Conservation (phyloP, 257 asterid genomes). For the Solanum microdontum region DNA sequence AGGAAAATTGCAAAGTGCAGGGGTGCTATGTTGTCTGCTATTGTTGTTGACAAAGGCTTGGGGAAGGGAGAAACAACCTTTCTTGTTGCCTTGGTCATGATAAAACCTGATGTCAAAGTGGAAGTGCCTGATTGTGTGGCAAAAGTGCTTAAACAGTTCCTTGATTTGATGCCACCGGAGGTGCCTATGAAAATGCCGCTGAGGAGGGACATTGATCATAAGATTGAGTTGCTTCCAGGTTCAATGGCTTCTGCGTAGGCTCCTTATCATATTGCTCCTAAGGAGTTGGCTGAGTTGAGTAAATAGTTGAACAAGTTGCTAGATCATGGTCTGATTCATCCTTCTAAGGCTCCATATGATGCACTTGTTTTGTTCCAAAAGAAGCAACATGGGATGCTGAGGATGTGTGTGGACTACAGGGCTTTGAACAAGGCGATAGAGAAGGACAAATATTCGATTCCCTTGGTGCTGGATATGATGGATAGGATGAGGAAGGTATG, state of each 20-base stretch:
- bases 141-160: too few relatives aligned
- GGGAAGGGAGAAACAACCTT: background rate
- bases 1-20: background rate
- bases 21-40: background rate
- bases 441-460: background rate
- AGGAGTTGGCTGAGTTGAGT: background rate
- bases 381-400: background rate
- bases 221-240: background rate
- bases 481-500: background rate
- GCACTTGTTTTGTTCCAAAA: background rate
- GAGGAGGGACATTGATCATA: background rate
- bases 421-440: background rate
- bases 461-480: background rate
- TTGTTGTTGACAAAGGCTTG: background rate
- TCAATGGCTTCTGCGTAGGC: background rate
- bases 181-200: background rate
- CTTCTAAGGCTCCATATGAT: background rate
- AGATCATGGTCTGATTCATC: background rate
- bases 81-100: background rate
- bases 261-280: background rate
- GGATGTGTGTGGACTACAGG: background rate
- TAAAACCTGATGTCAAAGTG: background rate
- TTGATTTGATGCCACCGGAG: background rate
- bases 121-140: background rate
- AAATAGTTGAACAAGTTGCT: background rate